Base-by-base conservation (phyloP, 208 protist genomes). In the Trypanosomatidae sp. region DNA sequence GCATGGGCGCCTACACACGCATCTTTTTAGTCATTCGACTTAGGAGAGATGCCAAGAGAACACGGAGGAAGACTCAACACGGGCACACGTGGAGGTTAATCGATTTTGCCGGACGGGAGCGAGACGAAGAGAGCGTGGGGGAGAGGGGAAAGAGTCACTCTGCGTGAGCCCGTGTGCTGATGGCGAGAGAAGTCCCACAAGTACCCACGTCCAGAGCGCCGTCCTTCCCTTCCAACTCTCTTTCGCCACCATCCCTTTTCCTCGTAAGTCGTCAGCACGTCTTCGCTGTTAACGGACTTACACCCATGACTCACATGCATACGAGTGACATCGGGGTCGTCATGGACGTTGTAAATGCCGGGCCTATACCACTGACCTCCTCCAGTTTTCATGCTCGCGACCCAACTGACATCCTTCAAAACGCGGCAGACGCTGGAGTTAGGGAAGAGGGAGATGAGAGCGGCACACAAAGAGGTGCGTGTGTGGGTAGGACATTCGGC, bases 51-150 rank as follows among this genome's bases (percentile, higher is more conserved):
- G 25, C 13, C 39, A 30, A 17, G n/a, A 15, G 9, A 13, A 8
- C 49, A 66, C 13, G 10, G 25, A 19, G 53, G 19, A 52, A 12
- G 17, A 10, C 39, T 65, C 59, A 65, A 65, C 59, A 65, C 59
- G 59, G 19, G 58, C 49, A 69, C n/a, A 44, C 49, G 49, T 9
- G 44, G 19, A 43, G 49, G 3, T 69, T 50, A 69, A 43, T 46
- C 46, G 30, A 13, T 12, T 12, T 68, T 43, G n/a, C 9, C n/a
- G 52, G 10, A 3, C 13, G 3, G n/a, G 7, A 41, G 5, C 2
- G 25, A 19, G 43, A 6, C 19, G 15, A 15, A 1, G 62, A 9
- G 33, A 12, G 13, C 19, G 33, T n/a, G 64, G 22, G 44, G n/a
- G 25, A 36, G 28, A 28, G 28, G 33, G 15, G 39, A n/a, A 33